A percentile compares a stretch with the other conserved stretches of the same genome.
These are phyloP conservation scores for Scutellaria barbata DNA, from an alignment of 257 asterid genomes.

Conservation along the genomic window DNA sequence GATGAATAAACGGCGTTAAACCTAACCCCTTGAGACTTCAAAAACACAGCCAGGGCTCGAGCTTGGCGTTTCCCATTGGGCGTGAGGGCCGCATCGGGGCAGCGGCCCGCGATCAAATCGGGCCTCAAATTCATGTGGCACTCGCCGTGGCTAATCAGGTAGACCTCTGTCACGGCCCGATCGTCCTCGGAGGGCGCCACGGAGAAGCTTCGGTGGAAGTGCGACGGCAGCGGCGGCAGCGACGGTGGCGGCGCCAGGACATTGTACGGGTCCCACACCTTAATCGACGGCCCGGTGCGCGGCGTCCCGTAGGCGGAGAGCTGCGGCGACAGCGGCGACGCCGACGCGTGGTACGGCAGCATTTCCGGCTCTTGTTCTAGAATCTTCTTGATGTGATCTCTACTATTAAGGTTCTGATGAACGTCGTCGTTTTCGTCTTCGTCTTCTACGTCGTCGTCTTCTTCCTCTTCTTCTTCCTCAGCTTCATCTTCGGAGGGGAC, in stretches of 20 bases:
- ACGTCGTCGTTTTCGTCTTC: conserved; percentile 47
- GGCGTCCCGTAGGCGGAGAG: conserved; percentile 86
- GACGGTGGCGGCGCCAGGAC: conserved; percentile 82
- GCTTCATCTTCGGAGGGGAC: conserved; percentile 53
- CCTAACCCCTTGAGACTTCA: conserved; percentile 79
- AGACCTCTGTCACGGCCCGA: conserved; percentile 68
- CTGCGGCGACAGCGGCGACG: conserved; percentile 97
- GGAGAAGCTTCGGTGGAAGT: conserved; percentile 56
- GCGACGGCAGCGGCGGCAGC: conserved; percentile 45
- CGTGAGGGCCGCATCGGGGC: conserved; percentile 90
- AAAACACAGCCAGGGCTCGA: conserved; percentile 82
- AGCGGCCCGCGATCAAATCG: conserved; percentile 89
- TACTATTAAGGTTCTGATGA: conserved; percentile 36
- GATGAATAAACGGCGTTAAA: conserved; percentile 79
- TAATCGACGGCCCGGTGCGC: conserved; percentile 79
- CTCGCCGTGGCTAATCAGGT: conserved; percentile 85
- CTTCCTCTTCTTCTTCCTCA: conserved; percentile 49
- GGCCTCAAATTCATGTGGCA: conserved; percentile 91
- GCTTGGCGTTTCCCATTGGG: conserved; percentile 96
- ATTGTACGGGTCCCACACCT: conserved; percentile 97
- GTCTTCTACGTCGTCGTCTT: conserved; percentile 40
- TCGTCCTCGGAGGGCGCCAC: conserved; percentile 45
- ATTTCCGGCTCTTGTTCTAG: conserved; percentile 95
- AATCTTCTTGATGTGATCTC: conserved; percentile 67
- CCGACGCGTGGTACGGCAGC: conserved; percentile 97